Conservation (phyloP, 2,329 filamentous ascomycete species). For the Apiospora koreana region DNA sequence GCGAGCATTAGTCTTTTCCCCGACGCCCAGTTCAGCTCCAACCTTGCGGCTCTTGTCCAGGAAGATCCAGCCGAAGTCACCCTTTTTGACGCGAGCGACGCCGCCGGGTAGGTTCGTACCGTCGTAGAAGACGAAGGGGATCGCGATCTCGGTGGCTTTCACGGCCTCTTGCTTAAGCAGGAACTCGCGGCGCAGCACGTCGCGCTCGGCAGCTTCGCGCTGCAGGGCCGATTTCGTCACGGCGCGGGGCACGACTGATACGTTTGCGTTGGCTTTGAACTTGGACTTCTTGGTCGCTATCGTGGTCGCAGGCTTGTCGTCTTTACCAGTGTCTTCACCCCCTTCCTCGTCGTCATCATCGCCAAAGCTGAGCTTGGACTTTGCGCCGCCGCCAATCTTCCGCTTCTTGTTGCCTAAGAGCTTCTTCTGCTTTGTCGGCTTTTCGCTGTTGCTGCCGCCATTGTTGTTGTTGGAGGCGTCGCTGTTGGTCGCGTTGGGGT, state of each 20-base stretch:
- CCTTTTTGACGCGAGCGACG: slow-evolving; percentile 84
- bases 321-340: slow-evolving; percentile 19
- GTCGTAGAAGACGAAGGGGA: slow-evolving; percentile 97
- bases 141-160: slow-evolving; percentile 83
- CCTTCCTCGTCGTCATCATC: slow-evolving; percentile 54
- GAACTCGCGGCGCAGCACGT: slow-evolving; percentile 77
- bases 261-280: slow-evolving; percentile 62
- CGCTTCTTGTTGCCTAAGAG: slow-evolving; percentile 44
- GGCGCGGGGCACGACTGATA: slow-evolving; percentile 67
- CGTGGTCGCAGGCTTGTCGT: slow-evolving; percentile 23
- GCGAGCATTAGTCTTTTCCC: slow-evolving; percentile 65
- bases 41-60: slow-evolving; percentile 89
- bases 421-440: slow-evolving; percentile 39
- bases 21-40: slow-evolving; percentile 78
- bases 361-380: slow-evolving; percentile 62
- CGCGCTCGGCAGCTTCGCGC: slow-evolving; percentile 73
- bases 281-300: slow-evolving; percentile 40
- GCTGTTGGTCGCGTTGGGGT: slow-evolving; percentile 36
- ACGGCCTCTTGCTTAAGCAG: slow-evolving; percentile 80
- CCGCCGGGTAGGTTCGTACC: slow-evolving; percentile 88
- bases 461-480: slow-evolving; percentile 25
- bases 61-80: slow-evolving; percentile 90
- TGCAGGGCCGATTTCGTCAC: slow-evolving; percentile 72
- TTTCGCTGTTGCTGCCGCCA: slow-evolving; percentile 14
- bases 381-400: slow-evolving; percentile 35